These are phyloP conservation scores for Bothia castanella DNA, from an alignment of 1,284 basidiomycete species.

Conservation along the genomic window DNA sequence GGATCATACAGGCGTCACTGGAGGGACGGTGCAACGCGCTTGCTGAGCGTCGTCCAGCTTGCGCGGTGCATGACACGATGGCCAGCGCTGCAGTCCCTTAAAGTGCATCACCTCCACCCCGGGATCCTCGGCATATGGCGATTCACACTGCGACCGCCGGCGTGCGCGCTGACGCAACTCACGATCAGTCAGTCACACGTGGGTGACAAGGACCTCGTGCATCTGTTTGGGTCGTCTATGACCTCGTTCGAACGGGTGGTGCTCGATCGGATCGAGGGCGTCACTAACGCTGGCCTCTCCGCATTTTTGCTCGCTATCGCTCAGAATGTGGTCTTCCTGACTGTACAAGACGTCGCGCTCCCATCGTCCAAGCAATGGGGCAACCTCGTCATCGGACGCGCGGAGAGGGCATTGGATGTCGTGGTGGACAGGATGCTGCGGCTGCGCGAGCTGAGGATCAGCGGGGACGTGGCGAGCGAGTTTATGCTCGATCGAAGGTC, in stretches of 20 bases:
- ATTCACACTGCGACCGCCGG: slow-evolving; percentile 15
- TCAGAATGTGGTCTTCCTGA: slow-evolving; percentile 14
- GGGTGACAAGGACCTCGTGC: slow-evolving; percentile 20
- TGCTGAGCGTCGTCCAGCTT: slow-evolving; percentile 20
- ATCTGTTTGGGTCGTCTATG: slow-evolving; percentile 13
- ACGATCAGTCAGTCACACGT: slow-evolving; percentile 13
- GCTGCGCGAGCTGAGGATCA: slow-evolving; percentile 17
- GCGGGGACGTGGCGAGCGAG: slow-evolving; percentile 28
- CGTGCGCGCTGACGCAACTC: slow-evolving; percentile 22
- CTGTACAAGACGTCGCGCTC: slow-evolving; percentile 17
- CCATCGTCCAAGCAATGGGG: slow-evolving; percentile 16
- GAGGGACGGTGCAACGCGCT: background rate
- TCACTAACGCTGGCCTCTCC: slow-evolving; percentile 23
- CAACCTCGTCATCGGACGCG: slow-evolving; percentile 19
- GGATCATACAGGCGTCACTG: background rate
- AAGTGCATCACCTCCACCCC: slow-evolving; percentile 15
- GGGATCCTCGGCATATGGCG: slow-evolving; percentile 11
- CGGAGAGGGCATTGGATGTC: slow-evolving; percentile 22
- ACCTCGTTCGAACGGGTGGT: slow-evolving; percentile 21
- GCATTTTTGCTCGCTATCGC: slow-evolving; percentile 18
- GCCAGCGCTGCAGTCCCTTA: slow-evolving; percentile 11
- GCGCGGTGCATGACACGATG: slow-evolving; percentile 19
- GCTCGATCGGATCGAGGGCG: slow-evolving; percentile 18
- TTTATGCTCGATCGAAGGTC: slow-evolving; percentile 24
- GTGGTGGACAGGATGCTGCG: slow-evolving; percentile 19